Percentiles rank a stretch among this genome's conserved stretches.
These are phyloP conservation scores for Croton laevigatus DNA, from an alignment of 441 rosid genomes.

Conservation along the genomic window DNA sequence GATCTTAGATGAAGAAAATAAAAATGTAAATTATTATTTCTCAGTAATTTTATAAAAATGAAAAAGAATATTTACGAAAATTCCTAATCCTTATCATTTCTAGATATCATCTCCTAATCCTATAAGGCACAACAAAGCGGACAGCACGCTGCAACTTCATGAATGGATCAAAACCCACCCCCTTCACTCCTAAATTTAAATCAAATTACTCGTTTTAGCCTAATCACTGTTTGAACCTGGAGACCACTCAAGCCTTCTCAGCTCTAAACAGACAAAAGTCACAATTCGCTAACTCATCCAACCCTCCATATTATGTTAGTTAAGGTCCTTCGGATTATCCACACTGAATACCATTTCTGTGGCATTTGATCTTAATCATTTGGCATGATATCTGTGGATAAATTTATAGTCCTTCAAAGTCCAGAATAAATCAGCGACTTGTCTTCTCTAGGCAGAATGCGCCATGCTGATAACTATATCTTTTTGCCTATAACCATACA, in stretches of 20 bases:
- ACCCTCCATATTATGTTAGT: not conserved
- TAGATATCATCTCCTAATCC: not conserved
- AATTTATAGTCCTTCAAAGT: not conserved
- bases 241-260: not conserved
- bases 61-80: not conserved
- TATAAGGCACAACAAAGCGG: not conserved
- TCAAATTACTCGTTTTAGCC: not conserved
- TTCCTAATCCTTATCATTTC: not conserved
- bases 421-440: not conserved
- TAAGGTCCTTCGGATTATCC: not conserved
- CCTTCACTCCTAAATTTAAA: not conserved
- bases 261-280: not conserved
- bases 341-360: not conserved
- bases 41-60: not conserved
- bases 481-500: not conserved
- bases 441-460: not conserved
- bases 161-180: not conserved
- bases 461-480: not conserved
- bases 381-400: not conserved
- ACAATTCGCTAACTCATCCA: not conserved
- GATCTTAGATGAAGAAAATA: constrained; percentile 4
- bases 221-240: not conserved
- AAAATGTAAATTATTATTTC: not conserved
- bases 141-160: not conserved
- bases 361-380: not conserved